Percentiles rank a stretch among this genome's conserved stretches.
Conservation (phyloP, 768 basidiomycete species). For the Amanita fuliginea region DNA sequence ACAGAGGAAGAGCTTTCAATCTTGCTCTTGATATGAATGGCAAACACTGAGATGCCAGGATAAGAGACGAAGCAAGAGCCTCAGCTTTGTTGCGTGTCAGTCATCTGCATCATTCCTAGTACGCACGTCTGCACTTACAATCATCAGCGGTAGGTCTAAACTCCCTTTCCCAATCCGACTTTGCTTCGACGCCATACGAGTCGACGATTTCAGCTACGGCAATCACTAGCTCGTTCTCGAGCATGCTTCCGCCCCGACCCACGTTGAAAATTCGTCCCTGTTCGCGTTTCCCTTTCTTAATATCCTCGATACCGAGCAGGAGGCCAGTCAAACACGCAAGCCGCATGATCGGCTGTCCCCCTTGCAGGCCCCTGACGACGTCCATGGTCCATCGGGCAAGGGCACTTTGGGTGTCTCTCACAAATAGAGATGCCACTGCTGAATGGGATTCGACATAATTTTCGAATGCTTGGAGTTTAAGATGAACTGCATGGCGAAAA, state of each 20-base stretch:
- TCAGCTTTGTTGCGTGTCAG: conserved; percentile 20
- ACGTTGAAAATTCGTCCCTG: conserved; percentile 15
- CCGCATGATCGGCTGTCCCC: conserved; percentile 51
- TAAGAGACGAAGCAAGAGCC: conserved; percentile 37
- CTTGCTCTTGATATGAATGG: conserved; percentile 42
- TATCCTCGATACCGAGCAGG: conserved; percentile 52
- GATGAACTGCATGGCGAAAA: conserved; percentile 49
- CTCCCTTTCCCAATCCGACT: conserved; percentile 53
- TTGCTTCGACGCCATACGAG: conserved; percentile 12
- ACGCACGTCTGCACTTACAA: not conserved
- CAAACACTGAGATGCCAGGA: conserved; percentile 51
- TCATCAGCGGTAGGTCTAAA: conserved; percentile 37
- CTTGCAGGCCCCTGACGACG: conserved; percentile 48
- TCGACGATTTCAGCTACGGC: conserved; percentile 71
- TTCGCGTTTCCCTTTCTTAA: conserved; percentile 20
- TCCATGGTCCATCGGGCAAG: conserved; percentile 40
- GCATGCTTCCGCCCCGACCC: conserved; percentile 23
- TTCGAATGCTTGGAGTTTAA: conserved; percentile 32
- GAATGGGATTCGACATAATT: conserved; percentile 22
- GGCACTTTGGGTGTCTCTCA: conserved; percentile 26
- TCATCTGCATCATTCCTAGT: too few relatives aligned
- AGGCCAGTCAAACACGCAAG: conserved; percentile 57
- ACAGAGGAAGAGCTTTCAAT: conserved; percentile 50
- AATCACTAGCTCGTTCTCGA: conserved; percentile 59
- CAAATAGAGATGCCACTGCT: conserved; percentile 23